Percentiles rank a stretch among this genome's conserved stretches.
Evolutionary conservation across 495 filamentous ascomycete genomes (phyloP).

Genomic region (Neurospora africana): DNA sequence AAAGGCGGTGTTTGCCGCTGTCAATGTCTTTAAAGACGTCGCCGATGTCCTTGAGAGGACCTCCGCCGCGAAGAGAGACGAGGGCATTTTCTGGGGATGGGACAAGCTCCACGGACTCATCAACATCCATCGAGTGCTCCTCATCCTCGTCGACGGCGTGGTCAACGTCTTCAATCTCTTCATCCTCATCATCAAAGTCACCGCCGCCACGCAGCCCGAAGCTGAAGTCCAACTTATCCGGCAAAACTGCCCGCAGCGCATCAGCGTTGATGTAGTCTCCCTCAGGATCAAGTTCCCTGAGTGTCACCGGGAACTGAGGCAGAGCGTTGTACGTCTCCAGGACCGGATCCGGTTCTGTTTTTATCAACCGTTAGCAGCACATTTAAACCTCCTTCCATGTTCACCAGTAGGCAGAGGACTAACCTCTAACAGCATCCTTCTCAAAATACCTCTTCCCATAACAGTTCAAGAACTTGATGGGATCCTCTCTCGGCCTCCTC

Average conservation of each 20-base stretch:
- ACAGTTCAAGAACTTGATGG: slow-evolving; percentile 7
- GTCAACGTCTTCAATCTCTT: not conserved
- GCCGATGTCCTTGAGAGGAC: not conserved
- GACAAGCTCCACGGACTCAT: not conserved
- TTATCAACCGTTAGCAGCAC: not conserved
- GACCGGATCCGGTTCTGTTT: not conserved
- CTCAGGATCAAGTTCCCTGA: not conserved
- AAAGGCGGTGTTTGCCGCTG: not conserved
- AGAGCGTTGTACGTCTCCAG: not conserved
- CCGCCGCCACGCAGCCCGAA: slow-evolving; percentile 14
- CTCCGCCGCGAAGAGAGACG: slow-evolving; percentile 4
- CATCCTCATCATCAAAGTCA: not conserved
- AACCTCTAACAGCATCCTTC: slow-evolving; percentile 2
- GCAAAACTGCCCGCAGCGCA: slow-evolving; percentile 1
- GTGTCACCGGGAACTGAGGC: not conserved
- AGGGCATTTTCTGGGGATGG: not conserved
- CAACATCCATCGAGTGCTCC: not conserved
- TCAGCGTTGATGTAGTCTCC: not conserved
- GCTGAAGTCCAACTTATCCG: slow-evolving; percentile 1
- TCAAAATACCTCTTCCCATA: slow-evolving; percentile 2
- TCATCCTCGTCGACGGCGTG: not conserved
- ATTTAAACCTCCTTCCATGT: not conserved
- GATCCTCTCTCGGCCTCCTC: not conserved
- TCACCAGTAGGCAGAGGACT: not conserved
- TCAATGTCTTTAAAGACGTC: not conserved